Evolutionary conservation across 805 yeast species (phyloP).

Genomic region (Ogataea degrootiae): DNA sequence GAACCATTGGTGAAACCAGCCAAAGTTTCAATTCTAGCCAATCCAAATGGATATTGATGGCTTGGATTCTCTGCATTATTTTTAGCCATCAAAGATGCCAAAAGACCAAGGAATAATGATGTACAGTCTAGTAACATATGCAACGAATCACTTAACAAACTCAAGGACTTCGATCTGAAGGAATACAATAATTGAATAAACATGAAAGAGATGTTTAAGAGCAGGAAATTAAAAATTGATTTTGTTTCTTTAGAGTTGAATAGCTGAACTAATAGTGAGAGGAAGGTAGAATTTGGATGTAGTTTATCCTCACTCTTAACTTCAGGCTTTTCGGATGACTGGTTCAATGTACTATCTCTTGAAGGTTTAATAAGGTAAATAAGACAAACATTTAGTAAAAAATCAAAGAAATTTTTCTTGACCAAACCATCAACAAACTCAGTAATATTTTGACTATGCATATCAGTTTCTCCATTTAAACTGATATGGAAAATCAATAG

Average conservation of each 20-base stretch:
- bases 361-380: constrained; percentile 13
- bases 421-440: constrained; percentile 1
- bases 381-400: constrained; percentile 9
- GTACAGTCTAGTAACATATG: constrained; percentile 97
- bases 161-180: constrained; percentile 86
- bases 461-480: constrained; percentile 1
- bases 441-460: neutral
- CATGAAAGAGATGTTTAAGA: constrained; percentile 90
- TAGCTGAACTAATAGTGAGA: constrained; percentile 29
- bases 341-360: neutral
- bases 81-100: constrained; percentile 61
- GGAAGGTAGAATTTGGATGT: constrained; percentile 13
- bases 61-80: constrained; percentile 23
- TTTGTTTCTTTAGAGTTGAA: constrained; percentile 63
- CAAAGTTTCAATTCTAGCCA: constrained; percentile 78
- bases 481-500: constrained; percentile 11
- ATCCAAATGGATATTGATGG: constrained; percentile 72
- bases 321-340: neutral
- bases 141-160: constrained; percentile 85
- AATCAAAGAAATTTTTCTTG: constrained; percentile 6
- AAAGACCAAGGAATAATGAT: constrained; percentile 80
- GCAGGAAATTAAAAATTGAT: constrained; percentile 81
- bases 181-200: constrained; percentile 89
- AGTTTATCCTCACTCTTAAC: neutral
- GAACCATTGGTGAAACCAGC: constrained; percentile 97